These are phyloP conservation scores for Boechera divaricarpa DNA, from an alignment of 345 rosid species.

Conservation along the genomic window DNA sequence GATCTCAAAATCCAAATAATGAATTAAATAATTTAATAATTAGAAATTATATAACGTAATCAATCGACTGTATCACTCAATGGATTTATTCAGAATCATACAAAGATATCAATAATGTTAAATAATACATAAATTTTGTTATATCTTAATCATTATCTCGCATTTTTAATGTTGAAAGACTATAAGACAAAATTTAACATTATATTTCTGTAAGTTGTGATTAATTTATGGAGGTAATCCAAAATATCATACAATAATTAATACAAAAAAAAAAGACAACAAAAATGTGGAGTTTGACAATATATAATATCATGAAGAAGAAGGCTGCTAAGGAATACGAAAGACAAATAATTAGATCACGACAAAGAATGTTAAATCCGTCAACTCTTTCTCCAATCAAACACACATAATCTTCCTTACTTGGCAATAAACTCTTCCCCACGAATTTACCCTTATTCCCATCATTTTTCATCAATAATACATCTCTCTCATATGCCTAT, in stretches of 20 bases:
- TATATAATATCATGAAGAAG: slow-evolving; percentile 25
- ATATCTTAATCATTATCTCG: slow-evolving; percentile 3
- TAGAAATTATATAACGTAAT: slow-evolving; percentile 31
- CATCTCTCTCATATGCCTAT: slow-evolving; percentile 26
- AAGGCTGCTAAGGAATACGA: slow-evolving; percentile 37
- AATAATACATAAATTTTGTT: not conserved
- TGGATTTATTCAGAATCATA: not conserved
- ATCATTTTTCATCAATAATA: slow-evolving; percentile 24
- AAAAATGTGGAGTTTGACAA: slow-evolving; percentile 22
- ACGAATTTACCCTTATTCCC: slow-evolving; percentile 42
- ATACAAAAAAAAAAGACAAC: not conserved
- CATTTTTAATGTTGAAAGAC: slow-evolving; percentile 4
- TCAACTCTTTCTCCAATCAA: slow-evolving; percentile 60
- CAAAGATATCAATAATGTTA: slow-evolving; percentile 24
- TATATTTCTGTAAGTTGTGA: slow-evolving; percentile 37
- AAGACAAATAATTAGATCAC: slow-evolving; percentile 50
- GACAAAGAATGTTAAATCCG: slow-evolving; percentile 56
- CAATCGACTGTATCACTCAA: slow-evolving; percentile 30
- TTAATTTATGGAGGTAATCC: slow-evolving; percentile 19
- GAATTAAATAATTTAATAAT: slow-evolving; percentile 16
- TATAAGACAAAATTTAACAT: slow-evolving; percentile 7
- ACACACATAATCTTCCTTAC: slow-evolving; percentile 41
- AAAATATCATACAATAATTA: slow-evolving; percentile 15
- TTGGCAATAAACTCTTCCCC: slow-evolving; percentile 48
- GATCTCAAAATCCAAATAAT: slow-evolving; percentile 25